Base-by-base conservation (phyloP, 2,329 filamentous ascomycete species). In the Xylaria digitata region DNA sequence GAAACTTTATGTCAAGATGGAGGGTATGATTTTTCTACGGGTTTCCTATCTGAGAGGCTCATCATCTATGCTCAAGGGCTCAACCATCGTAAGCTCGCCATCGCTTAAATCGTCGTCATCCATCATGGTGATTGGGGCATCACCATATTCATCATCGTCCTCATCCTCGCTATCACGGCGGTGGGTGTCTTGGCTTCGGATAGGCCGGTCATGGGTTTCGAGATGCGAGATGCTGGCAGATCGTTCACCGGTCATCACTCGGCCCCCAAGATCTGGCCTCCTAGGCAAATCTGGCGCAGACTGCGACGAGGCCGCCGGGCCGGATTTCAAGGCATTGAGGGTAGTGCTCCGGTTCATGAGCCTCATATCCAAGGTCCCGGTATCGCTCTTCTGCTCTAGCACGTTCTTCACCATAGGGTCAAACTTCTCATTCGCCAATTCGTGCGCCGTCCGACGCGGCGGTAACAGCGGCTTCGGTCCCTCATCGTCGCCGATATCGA, bases 401-500 rank as follows among this genome's bases (percentile, higher is more conserved):
- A 74, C 64, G 15, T 72, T 71, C 63, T 76, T 75, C n/a, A 71
- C 73, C 34, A 9, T 57, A 2, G 72, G 72, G 23, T 75, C 71
- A 19, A 74, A 76, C 58, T 75, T 76, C 63, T 76, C 73, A 34
- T 75, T 75, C 48, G 56, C 67, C 55, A 70, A 53, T n/a, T 72
- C 71, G 6, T 61, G 52, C 4, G 57, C 50, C 4, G 59, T 68
- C 8, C 71, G 69, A n/a, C 69, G 62, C 7, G 74, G 69, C 3
- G 69, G 68, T 45, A 70, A 65, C 9, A 65, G 61, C 19, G 67
- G 67, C 15, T 30, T 34, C 2, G 42, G 52, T n/a, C 45, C 52
- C 30, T 65, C 43, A 2, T 71, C 67, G 4, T 82, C 80, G 54
- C 81, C 83, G 62, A 86, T 71, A 43, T 81, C 79, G 60, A 87